Percentiles rank a stretch among this genome's conserved stretches.
phyloP scores from a whole-genome alignment of 163 green algal genomes.

The Chlamydomonas reinhardtii region DNA sequence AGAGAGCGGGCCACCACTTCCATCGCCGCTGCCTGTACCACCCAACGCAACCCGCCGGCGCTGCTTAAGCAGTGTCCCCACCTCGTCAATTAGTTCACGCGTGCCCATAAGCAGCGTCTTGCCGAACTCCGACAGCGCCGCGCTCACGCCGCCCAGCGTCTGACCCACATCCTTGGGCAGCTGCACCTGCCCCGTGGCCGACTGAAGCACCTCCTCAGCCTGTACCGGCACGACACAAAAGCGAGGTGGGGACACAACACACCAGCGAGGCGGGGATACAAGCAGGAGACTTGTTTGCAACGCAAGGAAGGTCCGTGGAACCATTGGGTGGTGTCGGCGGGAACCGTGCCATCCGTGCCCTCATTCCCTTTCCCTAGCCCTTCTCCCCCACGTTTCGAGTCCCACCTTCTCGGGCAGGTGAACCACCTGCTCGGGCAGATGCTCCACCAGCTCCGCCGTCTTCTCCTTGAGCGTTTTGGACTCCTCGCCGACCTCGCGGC shows the following conservation, averaged over 20 bases:
- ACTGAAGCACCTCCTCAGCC: conserved; percentile 33
- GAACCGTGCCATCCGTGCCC: too few relatives aligned
- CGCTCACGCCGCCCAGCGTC: conserved; percentile 47
- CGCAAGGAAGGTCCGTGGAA: too few relatives aligned
- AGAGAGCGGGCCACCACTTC: too few relatives aligned
- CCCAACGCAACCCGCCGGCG: too few relatives aligned
- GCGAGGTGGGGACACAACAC: too few relatives aligned
- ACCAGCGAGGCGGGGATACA: too few relatives aligned
- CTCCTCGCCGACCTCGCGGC: conserved; percentile 77
- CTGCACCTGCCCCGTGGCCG: not conserved
- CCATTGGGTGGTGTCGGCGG: too few relatives aligned
- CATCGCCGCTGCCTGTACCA: too few relatives aligned
- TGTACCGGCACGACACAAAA: not conserved
- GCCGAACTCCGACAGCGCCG: conserved; percentile 52
- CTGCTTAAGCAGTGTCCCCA: not conserved
- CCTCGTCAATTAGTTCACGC: conserved; percentile 65
- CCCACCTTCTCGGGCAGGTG: conserved; percentile 62
- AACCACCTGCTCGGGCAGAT: conserved; percentile 60
- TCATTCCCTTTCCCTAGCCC: too few relatives aligned
- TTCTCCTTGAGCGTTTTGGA: conserved; percentile 60
- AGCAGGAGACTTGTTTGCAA: too few relatives aligned
- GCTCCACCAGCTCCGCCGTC: conserved; percentile 62
- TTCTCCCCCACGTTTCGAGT: too few relatives aligned
- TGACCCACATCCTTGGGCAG: conserved; percentile 32
- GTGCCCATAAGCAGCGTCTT: conserved; percentile 62